phyloP scores from a whole-genome alignment of 257 asterid genomes.

The Solanum tarijense region DNA sequence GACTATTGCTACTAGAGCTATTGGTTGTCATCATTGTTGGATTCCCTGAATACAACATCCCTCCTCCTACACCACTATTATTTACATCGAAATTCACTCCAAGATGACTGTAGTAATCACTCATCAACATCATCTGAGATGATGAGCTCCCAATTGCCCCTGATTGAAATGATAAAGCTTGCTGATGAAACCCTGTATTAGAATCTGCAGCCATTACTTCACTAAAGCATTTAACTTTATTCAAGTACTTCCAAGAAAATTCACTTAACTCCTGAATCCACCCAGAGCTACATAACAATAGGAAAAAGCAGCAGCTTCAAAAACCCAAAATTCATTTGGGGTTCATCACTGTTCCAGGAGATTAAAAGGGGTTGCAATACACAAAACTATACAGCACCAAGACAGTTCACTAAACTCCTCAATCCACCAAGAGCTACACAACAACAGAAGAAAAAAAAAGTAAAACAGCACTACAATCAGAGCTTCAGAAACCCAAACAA shows the following conservation, averaged over 20 bases:
- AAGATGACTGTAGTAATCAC: constrained; percentile 24
- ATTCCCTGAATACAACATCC: constrained; percentile 34
- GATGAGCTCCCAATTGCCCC: constrained; percentile 24
- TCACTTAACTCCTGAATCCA: background rate
- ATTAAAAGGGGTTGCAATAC: background rate
- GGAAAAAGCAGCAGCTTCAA: background rate
- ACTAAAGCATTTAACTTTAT: background rate
- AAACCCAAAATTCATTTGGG: background rate
- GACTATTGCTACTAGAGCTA: background rate
- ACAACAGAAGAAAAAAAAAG: background rate
- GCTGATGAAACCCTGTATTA: constrained; percentile 42
- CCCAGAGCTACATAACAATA: background rate
- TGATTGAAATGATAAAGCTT: constrained; percentile 32
- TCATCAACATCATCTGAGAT: constrained; percentile 36
- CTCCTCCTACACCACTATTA: constrained; percentile 20
- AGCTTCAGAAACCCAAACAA: background rate
- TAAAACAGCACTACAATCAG: background rate
- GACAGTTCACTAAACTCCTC: background rate
- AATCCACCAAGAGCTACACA: background rate
- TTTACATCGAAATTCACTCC: constrained; percentile 24
- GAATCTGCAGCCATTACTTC: constrained; percentile 53
- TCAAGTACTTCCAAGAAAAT: background rate
- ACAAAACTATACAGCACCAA: background rate
- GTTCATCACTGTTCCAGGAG: background rate
- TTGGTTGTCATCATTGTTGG: background rate